A percentile compares a stretch with the other conserved stretches of the same genome.
phyloP scores from a whole-genome alignment of 371 early-diverging fungal species.

The Rhizoclosmatium hyalinum region DNA sequence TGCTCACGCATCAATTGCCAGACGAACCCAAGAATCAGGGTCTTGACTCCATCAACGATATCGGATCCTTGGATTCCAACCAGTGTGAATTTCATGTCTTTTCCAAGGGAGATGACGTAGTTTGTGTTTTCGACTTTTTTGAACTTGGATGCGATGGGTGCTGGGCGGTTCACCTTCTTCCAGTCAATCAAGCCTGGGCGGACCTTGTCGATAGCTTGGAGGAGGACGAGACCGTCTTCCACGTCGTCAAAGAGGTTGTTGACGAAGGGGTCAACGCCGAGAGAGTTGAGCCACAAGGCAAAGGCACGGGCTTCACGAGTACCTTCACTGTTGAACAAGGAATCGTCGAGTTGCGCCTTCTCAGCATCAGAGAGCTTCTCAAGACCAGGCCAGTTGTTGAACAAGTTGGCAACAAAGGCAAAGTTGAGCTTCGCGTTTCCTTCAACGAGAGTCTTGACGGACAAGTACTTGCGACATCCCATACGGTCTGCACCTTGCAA shows the following conservation, averaged over 20 bases:
- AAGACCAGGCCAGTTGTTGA: slow-evolving; percentile 94
- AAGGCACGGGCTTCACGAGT: slow-evolving; percentile 97
- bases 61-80: slow-evolving; percentile 96
- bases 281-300: slow-evolving; percentile 93
- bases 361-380: slow-evolving; percentile 88
- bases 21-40: slow-evolving; percentile 81
- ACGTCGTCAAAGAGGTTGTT: slow-evolving; percentile 88
- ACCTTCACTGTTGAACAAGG: slow-evolving; percentile 81
- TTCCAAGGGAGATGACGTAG: slow-evolving; percentile 86
- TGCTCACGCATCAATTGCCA: slow-evolving; percentile 99
- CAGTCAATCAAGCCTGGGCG: slow-evolving; percentile 88
- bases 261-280: slow-evolving; percentile 94
- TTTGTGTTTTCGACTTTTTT: slow-evolving; percentile 97
- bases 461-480: slow-evolving; percentile 91
- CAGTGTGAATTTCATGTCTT: slow-evolving; percentile 83
- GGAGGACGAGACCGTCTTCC: slow-evolving; percentile 78
- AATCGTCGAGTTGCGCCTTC: slow-evolving; percentile 85
- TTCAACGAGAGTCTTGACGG: slow-evolving; percentile 88
- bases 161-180: slow-evolving; percentile 79
- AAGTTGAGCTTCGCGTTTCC: slow-evolving; percentile 96
- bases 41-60: slow-evolving; percentile 88
- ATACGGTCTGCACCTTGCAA: slow-evolving; percentile 91
- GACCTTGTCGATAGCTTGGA: slow-evolving; percentile 94
- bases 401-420: slow-evolving; percentile 93
- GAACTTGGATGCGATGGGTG: slow-evolving; percentile 78